Evolutionary conservation across 306 rosid genomes (phyloP).

Genomic region (Cicer pinnatifidum): DNA sequence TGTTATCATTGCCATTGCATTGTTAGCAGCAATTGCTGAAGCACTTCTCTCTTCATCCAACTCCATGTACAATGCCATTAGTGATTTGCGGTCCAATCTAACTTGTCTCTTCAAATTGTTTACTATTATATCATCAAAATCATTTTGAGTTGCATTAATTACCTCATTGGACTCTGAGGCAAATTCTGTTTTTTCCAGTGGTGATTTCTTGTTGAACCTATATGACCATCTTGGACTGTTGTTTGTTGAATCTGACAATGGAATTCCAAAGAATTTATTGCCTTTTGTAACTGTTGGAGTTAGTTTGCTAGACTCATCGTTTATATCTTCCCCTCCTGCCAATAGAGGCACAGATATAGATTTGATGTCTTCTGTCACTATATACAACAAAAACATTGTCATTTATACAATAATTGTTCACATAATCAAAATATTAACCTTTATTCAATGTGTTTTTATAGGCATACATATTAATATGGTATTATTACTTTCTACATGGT

Average conservation of each 20-base stretch:
- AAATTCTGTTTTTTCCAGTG: slow-evolving; percentile 58
- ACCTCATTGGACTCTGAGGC: slow-evolving; percentile 56
- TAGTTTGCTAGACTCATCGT: slow-evolving; percentile 51
- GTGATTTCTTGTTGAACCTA: slow-evolving; percentile 59
- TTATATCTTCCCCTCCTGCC: slow-evolving; percentile 56
- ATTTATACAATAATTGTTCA: not conserved
- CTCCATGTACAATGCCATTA: slow-evolving; percentile 86
- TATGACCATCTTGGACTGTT: slow-evolving; percentile 67
- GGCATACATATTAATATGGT: too few species aligned
- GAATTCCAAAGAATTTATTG: slow-evolving; percentile 74
- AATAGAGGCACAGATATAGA: slow-evolving; percentile 52
- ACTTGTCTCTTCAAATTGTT: slow-evolving; percentile 65
- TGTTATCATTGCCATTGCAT: slow-evolving; percentile 99
- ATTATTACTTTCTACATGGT: too few species aligned
- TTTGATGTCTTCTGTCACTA: slow-evolving; percentile 66
- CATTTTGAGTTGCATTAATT: slow-evolving; percentile 34
- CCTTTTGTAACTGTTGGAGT: slow-evolving; percentile 61
- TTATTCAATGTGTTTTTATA: too few species aligned
- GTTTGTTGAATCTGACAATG: slow-evolving; percentile 72
- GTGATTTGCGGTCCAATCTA: slow-evolving; percentile 77
- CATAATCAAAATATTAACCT: too few species aligned
- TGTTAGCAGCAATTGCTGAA: slow-evolving; percentile 88
- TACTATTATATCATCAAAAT: slow-evolving; percentile 59
- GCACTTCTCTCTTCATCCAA: slow-evolving; percentile 97
- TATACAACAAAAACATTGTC: slow-evolving; percentile 35